Base-by-base conservation (phyloP, 163 green algal species). In the Chloroidium sp. region DNA sequence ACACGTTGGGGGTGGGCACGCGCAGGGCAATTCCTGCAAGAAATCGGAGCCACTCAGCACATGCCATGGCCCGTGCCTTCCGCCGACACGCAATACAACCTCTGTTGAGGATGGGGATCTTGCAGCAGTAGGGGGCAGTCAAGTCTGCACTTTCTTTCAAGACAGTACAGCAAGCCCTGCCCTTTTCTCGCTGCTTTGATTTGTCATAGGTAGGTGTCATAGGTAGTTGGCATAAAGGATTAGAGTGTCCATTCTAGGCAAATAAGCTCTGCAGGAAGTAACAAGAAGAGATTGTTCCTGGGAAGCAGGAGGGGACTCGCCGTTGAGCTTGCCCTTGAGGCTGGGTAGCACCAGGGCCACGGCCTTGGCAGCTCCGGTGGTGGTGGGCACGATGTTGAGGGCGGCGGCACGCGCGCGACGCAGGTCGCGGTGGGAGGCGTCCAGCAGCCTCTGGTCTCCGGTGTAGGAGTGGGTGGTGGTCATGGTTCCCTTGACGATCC, bases 391-490 rank as follows among this genome's bases (percentile, higher is more conserved):
- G 86, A 99, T 99, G 92, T 98, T 98, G 62, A 99, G 91, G 59
- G 83, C 83, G 12, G 83, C 83, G 2, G 83, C 83, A 57, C 83
- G 95, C 2, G 96, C 96, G 85, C 96, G 95, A 87, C 96, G 94
- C 85, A 98, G 92, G 86, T 99, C 96, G 80, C 95, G 92, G 95
- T 99, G 96, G 62, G 90, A 96, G 1, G 95, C 95, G 86, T 99
- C 96, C 83, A 99, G 91, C 89, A 99, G 92, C 81, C 94, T 88
- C 93, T 98, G 95, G 88, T 93, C 90, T 80, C 94, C 95, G 62
- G 96, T 99, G 95, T 99, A 99, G 13, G 93, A 97, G 93, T 99
- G 96, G 74, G 93, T 98, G 84, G 96, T 99, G 85, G 96, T 99
- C 96, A 99, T 99, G 76, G 90, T 96, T 78, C 95, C 96, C 94